Conservation (phyloP, 768 basidiomycete species). For the Auricularia auricula-judae region DNA sequence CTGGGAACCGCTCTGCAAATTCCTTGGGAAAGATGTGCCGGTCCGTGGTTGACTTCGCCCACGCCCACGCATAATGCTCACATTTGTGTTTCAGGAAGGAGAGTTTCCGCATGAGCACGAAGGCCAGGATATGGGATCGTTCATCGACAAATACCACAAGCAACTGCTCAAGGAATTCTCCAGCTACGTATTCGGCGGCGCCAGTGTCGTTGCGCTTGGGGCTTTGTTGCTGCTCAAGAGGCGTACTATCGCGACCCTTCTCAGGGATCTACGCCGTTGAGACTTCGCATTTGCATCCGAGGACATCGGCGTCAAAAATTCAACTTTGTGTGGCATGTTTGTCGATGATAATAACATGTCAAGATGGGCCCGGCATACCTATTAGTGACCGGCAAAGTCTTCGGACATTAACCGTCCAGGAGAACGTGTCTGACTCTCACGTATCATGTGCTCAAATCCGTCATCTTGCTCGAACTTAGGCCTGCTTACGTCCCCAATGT, state of each 20-base stretch:
- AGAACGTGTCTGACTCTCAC: no score
- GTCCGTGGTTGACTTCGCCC: background rate
- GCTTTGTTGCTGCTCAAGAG: background rate
- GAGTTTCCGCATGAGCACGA: background rate
- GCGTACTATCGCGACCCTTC: background rate
- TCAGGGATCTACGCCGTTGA: background rate
- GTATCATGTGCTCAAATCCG: no score
- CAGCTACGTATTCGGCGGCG: background rate
- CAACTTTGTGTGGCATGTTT: no score
- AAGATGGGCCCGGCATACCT: no score
- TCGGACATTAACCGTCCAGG: no score
- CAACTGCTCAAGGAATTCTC: background rate
- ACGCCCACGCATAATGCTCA: background rate
- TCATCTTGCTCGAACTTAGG: no score
- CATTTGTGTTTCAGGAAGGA: background rate
- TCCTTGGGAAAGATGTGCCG: background rate
- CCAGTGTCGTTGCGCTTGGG: background rate
- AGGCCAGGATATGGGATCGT: background rate
- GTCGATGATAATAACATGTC: no score
- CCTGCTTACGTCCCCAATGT: no score
- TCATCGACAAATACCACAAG: background rate
- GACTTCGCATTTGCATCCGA: no score
- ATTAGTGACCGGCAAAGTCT: no score
- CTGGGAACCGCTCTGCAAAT: constrained; percentile 4
- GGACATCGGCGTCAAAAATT: no score